These are phyloP conservation scores for Solanum acaule DNA, from an alignment of 257 asterid species.

Conservation along the genomic window DNA sequence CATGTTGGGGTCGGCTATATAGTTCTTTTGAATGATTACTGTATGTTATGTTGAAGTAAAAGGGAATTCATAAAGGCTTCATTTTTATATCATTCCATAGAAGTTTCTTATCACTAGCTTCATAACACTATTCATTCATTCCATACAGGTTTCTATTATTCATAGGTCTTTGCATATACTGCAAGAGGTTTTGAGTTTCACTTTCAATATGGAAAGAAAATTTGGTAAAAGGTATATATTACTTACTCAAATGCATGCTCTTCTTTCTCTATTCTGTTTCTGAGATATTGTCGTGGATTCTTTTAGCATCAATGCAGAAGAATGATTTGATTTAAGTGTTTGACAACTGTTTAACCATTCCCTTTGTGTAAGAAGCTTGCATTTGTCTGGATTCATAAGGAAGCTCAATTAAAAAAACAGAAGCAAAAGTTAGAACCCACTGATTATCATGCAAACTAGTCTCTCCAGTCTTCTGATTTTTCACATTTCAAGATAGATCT, in stretches of 20 bases:
- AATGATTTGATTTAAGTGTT: not conserved
- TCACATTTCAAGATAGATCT: not conserved
- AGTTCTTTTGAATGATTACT: not conserved
- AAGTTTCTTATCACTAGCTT: not conserved
- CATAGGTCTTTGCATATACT: slow-evolving; percentile 61
- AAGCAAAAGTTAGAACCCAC: not conserved
- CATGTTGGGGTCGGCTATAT: not conserved
- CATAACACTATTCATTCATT: not conserved
- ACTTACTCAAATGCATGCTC: slow-evolving; percentile 9
- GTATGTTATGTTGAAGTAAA: not conserved
- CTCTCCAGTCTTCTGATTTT: not conserved
- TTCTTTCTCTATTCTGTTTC: not conserved
- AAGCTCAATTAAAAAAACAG: not conserved
- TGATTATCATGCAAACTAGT: not conserved
- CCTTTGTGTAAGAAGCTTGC: not conserved
- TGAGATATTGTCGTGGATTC: not conserved
- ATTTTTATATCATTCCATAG: not conserved
- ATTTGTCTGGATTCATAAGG: not conserved
- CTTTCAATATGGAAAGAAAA: slow-evolving; percentile 32
- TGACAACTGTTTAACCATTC: not conserved
- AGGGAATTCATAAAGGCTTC: not conserved
- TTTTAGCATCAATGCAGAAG: not conserved
- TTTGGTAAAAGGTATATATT: slow-evolving; percentile 39
- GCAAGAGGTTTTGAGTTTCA: slow-evolving; percentile 40
- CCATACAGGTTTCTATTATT: slow-evolving; percentile 56